These are phyloP conservation scores for Solanum pimpinellifolium DNA, from an alignment of 257 asterid genomes.

Conservation along the genomic window DNA sequence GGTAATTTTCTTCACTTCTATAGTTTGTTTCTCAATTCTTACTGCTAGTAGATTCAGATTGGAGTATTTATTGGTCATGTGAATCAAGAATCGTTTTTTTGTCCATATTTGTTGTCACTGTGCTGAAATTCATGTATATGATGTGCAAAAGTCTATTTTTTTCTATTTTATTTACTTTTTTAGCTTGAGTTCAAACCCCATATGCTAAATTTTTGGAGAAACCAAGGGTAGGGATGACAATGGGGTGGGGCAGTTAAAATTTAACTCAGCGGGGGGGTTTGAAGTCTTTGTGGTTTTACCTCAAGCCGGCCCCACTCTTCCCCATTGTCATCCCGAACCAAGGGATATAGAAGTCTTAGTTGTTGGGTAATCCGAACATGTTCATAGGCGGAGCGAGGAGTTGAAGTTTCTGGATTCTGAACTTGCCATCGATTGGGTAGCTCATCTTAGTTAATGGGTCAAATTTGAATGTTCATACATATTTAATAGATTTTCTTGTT, in stretches of 20 bases:
- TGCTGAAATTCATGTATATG: not conserved
- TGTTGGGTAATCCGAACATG: not conserved
- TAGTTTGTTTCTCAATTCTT: not conserved
- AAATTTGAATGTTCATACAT: not conserved
- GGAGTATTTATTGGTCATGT: not conserved
- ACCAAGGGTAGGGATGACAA: not conserved
- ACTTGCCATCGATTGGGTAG: not conserved
- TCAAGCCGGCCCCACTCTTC: rapidly evolving
- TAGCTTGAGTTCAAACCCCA: not conserved
- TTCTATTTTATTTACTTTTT: not conserved
- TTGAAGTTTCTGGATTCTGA: not conserved
- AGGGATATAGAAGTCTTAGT: not conserved
- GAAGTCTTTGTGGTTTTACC: not conserved
- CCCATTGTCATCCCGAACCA: not conserved
- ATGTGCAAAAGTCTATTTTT: not conserved
- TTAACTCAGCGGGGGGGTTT: not conserved
- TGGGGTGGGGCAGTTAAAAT: not conserved
- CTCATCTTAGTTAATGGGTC: not conserved
- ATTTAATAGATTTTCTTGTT: not conserved
- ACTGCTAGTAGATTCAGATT: not conserved
- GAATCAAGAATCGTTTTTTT: not conserved
- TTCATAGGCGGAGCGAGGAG: not conserved
- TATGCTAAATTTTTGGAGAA: not conserved
- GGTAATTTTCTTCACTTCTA: not conserved
- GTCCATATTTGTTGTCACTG: not conserved